phyloP scores from a whole-genome alignment of 768 basidiomycete genomes.

The Trametes cingulata region DNA sequence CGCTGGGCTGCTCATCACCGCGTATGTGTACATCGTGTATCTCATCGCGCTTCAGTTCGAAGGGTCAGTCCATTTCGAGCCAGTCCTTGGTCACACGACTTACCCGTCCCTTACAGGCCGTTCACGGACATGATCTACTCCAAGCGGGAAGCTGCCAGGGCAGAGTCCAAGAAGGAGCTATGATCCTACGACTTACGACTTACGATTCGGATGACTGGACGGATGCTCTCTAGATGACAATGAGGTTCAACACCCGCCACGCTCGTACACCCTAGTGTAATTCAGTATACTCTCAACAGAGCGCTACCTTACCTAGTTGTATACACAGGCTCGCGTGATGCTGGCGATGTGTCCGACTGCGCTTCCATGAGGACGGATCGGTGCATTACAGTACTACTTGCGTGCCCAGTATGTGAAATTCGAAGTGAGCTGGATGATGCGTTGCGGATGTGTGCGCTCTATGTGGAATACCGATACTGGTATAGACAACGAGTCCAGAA shows the following conservation, averaged over 20 bases:
- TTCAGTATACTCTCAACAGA: constrained; percentile 22
- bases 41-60: constrained; percentile 83
- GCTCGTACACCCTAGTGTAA: constrained; percentile 15
- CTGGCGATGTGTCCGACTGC: background rate
- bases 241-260: constrained; percentile 21
- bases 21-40: constrained; percentile 85
- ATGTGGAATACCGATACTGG: background rate
- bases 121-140: constrained; percentile 85
- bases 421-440: too few relatives aligned
- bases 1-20: constrained; percentile 76
- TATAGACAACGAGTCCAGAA: too few relatives aligned
- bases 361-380: too few relatives aligned
- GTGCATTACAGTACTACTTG: background rate
- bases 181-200: constrained; percentile 16
- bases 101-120: constrained; percentile 42
- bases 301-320: constrained; percentile 5
- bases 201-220: background rate
- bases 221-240: background rate
- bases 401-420: too few relatives aligned
- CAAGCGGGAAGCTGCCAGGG: constrained; percentile 43
- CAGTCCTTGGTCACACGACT: background rate
- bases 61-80: constrained; percentile 57
- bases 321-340: background rate
- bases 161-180: constrained; percentile 33
- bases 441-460: background rate